Evolutionary conservation across 83 land plant species (phyloP), one percentile per base, ranked within the genome.

Genomic region (Picea mariana): DNA sequence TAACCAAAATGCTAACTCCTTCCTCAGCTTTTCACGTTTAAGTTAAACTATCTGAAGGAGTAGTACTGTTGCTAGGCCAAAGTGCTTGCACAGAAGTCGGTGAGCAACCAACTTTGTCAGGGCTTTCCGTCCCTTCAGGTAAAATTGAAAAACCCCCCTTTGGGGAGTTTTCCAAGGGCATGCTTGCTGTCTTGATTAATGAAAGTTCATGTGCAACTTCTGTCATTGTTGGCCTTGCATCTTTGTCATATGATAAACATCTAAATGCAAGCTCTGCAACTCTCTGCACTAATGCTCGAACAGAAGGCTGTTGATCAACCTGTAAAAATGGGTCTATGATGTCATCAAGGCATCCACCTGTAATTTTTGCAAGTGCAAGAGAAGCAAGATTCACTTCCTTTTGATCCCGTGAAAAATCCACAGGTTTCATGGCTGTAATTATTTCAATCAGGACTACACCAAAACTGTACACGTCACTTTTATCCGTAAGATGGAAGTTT

Each of bases 371-470:
- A 24, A 90, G 59, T 11, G 93, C 93, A 63, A 95, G 87, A 12
- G 96, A 88, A 24, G 94, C 95, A 69, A 95, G 82, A 67, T 86
- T 95, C 64, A 93, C 90, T 62, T 93, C 96, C 61, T 79, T 83
- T 44, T 83, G 87, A 20, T 87, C 81, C 38, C 98, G 63, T 16
- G 85, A 24, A 65, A 93, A 95, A 47, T 95, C 98, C 38, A 95
- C 92, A 21, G 87, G 90, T 82, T 92, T 92, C 91, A 89, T 59
- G 20, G 89, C 94, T 2, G 92, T 93, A 66, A 95, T 86, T 16
- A 95, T 88, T 87, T 93, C 96, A 16, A 92, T 82, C 49, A 95
- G 89, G 34, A 95, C 96, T n/a, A 95, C 96, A 0, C 98, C 98
- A 62, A 93, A 95, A 72, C 98, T 92, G 80, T 95, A 95, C 18